Evolutionary conservation across 306 rosid genomes (phyloP), one percentile per base, ranked within the genome.

Genomic region (Purshia tridentata): DNA sequence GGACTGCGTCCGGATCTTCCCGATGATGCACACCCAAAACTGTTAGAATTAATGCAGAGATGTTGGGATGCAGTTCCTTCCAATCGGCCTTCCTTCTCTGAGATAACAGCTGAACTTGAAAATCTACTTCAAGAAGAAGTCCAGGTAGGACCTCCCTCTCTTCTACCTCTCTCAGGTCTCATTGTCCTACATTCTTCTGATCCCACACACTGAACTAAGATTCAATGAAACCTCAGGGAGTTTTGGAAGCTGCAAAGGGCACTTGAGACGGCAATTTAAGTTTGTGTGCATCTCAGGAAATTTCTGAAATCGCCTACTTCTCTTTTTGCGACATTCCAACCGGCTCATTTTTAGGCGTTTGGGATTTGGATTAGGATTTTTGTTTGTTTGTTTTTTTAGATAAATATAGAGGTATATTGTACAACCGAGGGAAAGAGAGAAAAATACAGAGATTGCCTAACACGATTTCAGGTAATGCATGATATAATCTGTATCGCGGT

Each of bases 1-100:
- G 99, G 99, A 69, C 75, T 91, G 74, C 88, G 99, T 37, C 99
- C 98, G 14, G 97, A 90, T 69, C 89, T 95, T 80, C 99, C 99
- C 5, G 82, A 68, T 63, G 54, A 88, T 20, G 89, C 90, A 54
- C 93, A 91, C 76, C 97, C 96, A 16, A 90, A 86, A 75, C 78
- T 95, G 50, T 56, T 87, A 77, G 92, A 88, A 64, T 67, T 95
- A 75, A 95, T 95, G 99, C 92, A 86, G 81, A 87, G 85, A 81
- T 95, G 97, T 79, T 95, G 99, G 99, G 97, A 90, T 82, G 90
- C 84, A 13, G 82, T 75, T 84, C 99, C 99, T 13, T 55, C 72
- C 72, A 78, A 75, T 44, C 90, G 99, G 46, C 99, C 99, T 60
- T 70, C 88, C 65, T 95, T 95, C 78, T 53, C 81, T 5, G 96